These are phyloP conservation scores for Sophora flavescens DNA, from an alignment of 306 rosid genomes.

Conservation along the genomic window DNA sequence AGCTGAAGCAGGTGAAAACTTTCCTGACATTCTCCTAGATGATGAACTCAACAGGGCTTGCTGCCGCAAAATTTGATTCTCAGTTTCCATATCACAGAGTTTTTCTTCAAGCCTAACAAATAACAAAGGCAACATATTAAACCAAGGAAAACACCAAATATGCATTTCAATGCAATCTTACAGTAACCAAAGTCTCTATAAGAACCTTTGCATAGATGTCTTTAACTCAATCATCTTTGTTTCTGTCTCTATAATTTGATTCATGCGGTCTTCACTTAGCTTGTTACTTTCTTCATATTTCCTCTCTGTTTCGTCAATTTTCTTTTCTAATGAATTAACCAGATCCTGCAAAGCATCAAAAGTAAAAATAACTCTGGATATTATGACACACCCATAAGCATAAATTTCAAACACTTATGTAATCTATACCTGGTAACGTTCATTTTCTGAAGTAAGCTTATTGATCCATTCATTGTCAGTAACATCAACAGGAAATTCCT, in stretches of 20 bases:
- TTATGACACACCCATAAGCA: conserved; percentile 14
- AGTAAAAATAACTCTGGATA: conserved; percentile 34
- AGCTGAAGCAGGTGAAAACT: conserved; percentile 37
- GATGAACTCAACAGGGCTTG: conserved; percentile 71
- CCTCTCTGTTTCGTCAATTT: conserved; percentile 73
- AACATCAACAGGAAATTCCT: conserved; percentile 55
- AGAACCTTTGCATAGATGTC: conserved; percentile 87
- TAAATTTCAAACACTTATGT: conserved; percentile 4
- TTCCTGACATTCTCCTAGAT: conserved; percentile 69
- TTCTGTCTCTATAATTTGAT: conserved; percentile 81
- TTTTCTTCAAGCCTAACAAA: conserved; percentile 88
- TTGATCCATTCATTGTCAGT: conserved; percentile 61
- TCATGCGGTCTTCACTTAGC: conserved; percentile 81
- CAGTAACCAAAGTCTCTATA: conserved; percentile 28
- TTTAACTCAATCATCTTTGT: conserved; percentile 80
- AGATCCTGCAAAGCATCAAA: conserved; percentile 61
- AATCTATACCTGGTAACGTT: conserved; percentile 68
- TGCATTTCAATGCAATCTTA: conserved; percentile 31
- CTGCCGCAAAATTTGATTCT: conserved; percentile 80
- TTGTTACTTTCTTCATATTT: conserved; percentile 53
- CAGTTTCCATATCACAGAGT: conserved; percentile 82
- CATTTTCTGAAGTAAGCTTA: conserved; percentile 74
- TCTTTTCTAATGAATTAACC: conserved; percentile 75
- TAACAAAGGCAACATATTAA: conserved; percentile 34
- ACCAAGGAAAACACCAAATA: conserved; percentile 30